Base-by-base conservation (phyloP, 2,329 filamentous ascomycete species). In the Balansia obtecta region DNA sequence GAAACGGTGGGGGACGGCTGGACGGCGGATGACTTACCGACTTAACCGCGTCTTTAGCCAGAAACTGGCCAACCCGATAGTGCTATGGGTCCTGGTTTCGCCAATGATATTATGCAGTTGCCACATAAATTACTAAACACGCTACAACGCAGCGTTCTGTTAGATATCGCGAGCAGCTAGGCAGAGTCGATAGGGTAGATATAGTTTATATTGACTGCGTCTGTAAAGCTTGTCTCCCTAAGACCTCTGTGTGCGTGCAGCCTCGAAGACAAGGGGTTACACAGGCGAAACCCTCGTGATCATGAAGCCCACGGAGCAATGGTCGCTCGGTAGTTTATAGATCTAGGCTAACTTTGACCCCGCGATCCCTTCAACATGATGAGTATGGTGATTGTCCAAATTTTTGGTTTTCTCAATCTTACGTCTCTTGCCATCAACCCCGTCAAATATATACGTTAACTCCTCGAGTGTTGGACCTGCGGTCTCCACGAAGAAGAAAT, bases 401-500 rank as follows among this genome's bases (percentile, higher is more conserved):
- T 40, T 52, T n/a, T 53, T 52, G 20, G 58, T 53, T 10, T 59
- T 56, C 13, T 56, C 50, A 6, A 62, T 53, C 38, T 56, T 61
- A 1, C 56, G 57, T 49, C 57, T 60, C 53, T 57, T 60, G 1
- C 56, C 59, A 39, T 60, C 61, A 48, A 50, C 15, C 1, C 50
- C 60, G 32, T 65, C 62, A 43, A 67, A 67, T 12, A 67, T 48
- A 39, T 59, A 62, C 0, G 63, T 55, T 9, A 68, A 41, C 47
- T 67, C 65, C 48, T 68, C 65, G n/a, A 67, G 51, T 1, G 65
- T 67, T 5, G 63, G 63, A 0, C 66, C 67, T 1, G 60, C 57
- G 0, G 66, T 70, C 55, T 70, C 67, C 0, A 65, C 61, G 40
- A 69, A 70, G 54, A 68, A 68, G 52, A 70, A 68, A 52, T 68